phyloP scores from a whole-genome alignment of 495 filamentous ascomycete genomes.

The Parmelia sp. region DNA sequence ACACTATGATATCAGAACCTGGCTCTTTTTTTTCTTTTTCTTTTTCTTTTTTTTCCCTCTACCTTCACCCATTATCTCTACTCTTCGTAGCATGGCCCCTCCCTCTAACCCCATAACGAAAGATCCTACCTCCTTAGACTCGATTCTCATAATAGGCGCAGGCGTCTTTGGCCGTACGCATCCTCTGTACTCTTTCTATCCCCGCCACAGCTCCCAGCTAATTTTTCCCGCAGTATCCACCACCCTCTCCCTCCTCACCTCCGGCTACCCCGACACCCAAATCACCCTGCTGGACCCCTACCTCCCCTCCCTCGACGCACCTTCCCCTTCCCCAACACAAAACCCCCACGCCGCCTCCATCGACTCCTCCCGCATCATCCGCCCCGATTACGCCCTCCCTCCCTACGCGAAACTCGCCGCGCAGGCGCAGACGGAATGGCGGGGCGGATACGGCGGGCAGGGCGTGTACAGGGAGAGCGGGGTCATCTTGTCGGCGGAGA shows the following conservation, averaged over 20 bases:
- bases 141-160: constrained; percentile 68
- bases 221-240: constrained; percentile 48
- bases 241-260: constrained; percentile 53
- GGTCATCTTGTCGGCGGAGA: constrained; percentile 54
- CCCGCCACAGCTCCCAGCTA: background rate
- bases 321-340: constrained; percentile 38
- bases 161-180: constrained; percentile 67
- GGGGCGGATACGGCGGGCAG: constrained; percentile 43
- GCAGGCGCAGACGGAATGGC: constrained; percentile 65
- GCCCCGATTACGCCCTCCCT: constrained; percentile 72
- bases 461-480: constrained; percentile 71
- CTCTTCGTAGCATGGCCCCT: background rate
- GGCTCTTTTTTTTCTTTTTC: background rate
- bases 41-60: background rate
- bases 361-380: constrained; percentile 71
- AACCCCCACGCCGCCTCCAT: constrained; percentile 64
- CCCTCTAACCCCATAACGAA: background rate
- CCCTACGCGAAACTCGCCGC: constrained; percentile 65
- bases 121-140: constrained; percentile 21
- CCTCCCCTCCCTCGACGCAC: constrained; percentile 26
- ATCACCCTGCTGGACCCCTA: constrained; percentile 66
- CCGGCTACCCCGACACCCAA: constrained; percentile 47
- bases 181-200: background rate
- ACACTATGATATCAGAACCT: background rate
- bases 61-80: background rate